phyloP scores from a whole-genome alignment of 2,329 filamentous ascomycete genomes.

The Aspergillus cejpii region DNA sequence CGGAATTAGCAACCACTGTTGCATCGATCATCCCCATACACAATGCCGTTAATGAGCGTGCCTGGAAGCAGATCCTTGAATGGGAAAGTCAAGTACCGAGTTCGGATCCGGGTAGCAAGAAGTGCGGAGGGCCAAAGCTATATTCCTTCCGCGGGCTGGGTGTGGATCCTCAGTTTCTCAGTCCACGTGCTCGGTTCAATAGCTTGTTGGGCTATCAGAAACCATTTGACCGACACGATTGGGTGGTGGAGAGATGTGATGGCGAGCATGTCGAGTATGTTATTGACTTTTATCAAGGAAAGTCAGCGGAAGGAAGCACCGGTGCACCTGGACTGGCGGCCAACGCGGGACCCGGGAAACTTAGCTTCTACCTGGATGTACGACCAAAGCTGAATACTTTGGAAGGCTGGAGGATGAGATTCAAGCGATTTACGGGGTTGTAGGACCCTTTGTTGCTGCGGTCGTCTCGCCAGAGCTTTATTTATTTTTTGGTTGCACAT shows the following conservation, averaged over 20 bases:
- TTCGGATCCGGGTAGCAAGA: conserved; percentile 53
- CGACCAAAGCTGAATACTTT: conserved; percentile 58
- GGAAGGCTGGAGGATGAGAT: conserved; percentile 55
- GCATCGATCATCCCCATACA: conserved; percentile 91
- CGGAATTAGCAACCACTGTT: conserved; percentile 63
- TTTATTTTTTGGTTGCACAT: conserved; percentile 11
- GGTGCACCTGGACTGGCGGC: conserved; percentile 24
- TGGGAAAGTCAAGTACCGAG: conserved; percentile 69
- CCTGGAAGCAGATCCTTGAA: conserved; percentile 82
- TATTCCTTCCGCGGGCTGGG: conserved; percentile 70
- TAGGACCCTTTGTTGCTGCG: conserved; percentile 18
- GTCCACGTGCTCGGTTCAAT: conserved; percentile 76
- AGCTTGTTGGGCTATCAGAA: conserved; percentile 78
- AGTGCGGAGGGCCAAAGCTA: conserved; percentile 70
- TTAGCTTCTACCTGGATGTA: conserved; percentile 61
- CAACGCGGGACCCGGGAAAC: conserved; percentile 34
- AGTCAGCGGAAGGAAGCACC: conserved; percentile 33
- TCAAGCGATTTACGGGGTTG: conserved; percentile 43
- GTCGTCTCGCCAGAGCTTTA: not conserved
- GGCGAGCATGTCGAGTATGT: conserved; percentile 74
- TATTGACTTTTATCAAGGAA: conserved; percentile 93
- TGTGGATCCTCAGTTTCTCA: conserved; percentile 52
- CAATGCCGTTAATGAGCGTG: conserved; percentile 95
- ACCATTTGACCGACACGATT: conserved; percentile 95
- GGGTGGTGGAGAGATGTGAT: conserved; percentile 90